phyloP scores from a whole-genome alignment of 441 rosid genomes.

The Gossypium gossypioides region DNA sequence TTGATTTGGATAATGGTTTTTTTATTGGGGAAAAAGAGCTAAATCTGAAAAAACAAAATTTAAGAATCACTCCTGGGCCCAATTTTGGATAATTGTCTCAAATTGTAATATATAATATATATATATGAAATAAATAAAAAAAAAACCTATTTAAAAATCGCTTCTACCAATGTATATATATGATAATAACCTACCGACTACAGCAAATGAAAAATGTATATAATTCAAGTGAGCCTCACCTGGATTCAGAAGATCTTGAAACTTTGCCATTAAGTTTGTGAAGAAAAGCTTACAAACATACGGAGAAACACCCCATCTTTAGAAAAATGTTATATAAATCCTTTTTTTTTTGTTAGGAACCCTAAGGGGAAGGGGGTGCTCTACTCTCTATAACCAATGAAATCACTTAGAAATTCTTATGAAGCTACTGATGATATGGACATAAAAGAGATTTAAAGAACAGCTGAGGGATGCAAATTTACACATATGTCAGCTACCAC shows the following conservation, averaged over 20 bases:
- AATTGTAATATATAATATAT: too few relatives aligned
- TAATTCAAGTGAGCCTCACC: not conserved
- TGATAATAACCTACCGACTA: too few relatives aligned
- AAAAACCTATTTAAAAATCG: too few relatives aligned
- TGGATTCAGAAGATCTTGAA: not conserved
- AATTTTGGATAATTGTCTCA: too few relatives aligned
- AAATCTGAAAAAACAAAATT: too few relatives aligned
- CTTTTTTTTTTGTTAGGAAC: not conserved
- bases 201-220: too few relatives aligned
- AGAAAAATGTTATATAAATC: not conserved
- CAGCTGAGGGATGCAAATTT: not conserved
- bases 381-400: not conserved
- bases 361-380: not conserved
- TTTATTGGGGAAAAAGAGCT: too few relatives aligned
- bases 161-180: too few relatives aligned
- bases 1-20: too few relatives aligned
- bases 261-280: not conserved
- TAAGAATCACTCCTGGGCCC: too few relatives aligned
- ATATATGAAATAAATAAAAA: too few relatives aligned
- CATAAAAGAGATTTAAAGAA: not conserved
- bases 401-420: not conserved
- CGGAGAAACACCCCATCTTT: conserved; percentile 4
- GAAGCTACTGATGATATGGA: conserved; percentile 7
- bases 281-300: conserved; percentile 4
- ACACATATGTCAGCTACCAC: conserved; percentile 16